These are phyloP conservation scores for Apostasia ramifera DNA, from an alignment of 106 monocot genomes.

Conservation along the genomic window DNA sequence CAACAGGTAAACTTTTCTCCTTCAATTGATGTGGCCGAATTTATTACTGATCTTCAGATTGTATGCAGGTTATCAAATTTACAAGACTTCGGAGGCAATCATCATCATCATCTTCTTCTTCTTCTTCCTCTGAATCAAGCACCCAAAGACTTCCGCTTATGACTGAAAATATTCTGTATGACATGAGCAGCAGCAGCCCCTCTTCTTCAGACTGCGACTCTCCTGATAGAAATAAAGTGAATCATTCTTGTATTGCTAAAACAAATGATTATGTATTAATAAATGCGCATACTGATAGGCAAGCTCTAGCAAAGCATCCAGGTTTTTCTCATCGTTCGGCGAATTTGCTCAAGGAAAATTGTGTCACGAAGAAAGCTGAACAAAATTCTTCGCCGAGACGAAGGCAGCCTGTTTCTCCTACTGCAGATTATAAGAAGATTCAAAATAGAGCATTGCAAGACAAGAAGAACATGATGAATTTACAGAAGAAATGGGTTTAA, in stretches of 20 bases:
- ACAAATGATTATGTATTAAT: neutral
- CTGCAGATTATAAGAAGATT: constrained; percentile 22
- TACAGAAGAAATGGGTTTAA: constrained; percentile 39
- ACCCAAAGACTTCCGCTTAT: constrained; percentile 20
- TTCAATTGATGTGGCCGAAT: too few species aligned
- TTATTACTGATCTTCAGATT: neutral
- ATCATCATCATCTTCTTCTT: neutral
- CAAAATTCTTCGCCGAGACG: constrained; percentile 1
- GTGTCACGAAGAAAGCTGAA: constrained; percentile 9
- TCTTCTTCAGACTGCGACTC: constrained; percentile 40
- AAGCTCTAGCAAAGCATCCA: neutral
- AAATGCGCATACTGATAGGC: neutral
- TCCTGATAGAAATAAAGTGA: constrained; percentile 12
- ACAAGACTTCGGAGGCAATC: constrained; percentile 35
- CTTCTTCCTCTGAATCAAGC: constrained; percentile 11
- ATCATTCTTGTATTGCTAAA: neutral
- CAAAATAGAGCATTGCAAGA: constrained; percentile 22
- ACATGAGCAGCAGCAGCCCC: constrained; percentile 43
- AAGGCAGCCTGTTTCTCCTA: constrained; percentile 14
- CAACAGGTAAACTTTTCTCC: constrained; percentile 31
- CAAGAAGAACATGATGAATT: constrained; percentile 2
- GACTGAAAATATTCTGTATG: constrained; percentile 48
- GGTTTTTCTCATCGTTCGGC: constrained; percentile 6
- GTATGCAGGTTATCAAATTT: constrained; percentile 42
- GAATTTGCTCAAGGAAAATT: constrained; percentile 21